Evolutionary conservation across 2,329 filamentous ascomycete species (phyloP).

Genomic region (Colletotrichum salicis): DNA sequence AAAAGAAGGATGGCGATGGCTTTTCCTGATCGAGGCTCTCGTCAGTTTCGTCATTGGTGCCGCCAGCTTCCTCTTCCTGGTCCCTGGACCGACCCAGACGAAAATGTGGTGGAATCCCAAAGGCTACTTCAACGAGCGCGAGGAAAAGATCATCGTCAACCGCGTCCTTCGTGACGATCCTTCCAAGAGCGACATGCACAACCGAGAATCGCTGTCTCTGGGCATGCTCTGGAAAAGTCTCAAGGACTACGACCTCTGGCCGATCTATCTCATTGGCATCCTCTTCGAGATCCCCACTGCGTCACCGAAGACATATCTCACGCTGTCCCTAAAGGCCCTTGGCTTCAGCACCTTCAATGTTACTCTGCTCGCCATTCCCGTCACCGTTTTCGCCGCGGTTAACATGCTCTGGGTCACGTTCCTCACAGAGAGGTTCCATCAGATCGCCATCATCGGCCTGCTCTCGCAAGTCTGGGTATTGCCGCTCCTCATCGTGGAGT

Average conservation of each 20-base stretch:
- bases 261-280: conserved; percentile 58
- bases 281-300: conserved; percentile 41
- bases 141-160: conserved; percentile 73
- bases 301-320: conserved; percentile 54
- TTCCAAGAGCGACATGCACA: conserved; percentile 59
- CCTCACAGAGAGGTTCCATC: conserved; percentile 56
- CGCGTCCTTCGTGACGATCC: conserved; percentile 53
- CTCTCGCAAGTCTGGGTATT: conserved; percentile 60
- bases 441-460: conserved; percentile 42
- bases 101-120: conserved; percentile 64
- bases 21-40: conserved; percentile 57
- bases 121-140: conserved; percentile 68
- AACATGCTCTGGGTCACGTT: conserved; percentile 9
- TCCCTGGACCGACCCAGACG: conserved; percentile 68
- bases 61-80: conserved; percentile 55
- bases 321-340: conserved; percentile 59
- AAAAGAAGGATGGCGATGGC: conserved; percentile 64
- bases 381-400: background rate
- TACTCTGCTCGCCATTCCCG: conserved; percentile 63
- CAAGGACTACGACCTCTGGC: conserved; percentile 66
- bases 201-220: conserved; percentile 60
- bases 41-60: conserved; percentile 58
- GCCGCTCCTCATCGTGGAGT: conserved; percentile 59
- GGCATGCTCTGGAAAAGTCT: conserved; percentile 57
- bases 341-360: conserved; percentile 63